Base-by-base conservation (phyloP, 345 rosid species). In the Gossypium longicalyx region DNA sequence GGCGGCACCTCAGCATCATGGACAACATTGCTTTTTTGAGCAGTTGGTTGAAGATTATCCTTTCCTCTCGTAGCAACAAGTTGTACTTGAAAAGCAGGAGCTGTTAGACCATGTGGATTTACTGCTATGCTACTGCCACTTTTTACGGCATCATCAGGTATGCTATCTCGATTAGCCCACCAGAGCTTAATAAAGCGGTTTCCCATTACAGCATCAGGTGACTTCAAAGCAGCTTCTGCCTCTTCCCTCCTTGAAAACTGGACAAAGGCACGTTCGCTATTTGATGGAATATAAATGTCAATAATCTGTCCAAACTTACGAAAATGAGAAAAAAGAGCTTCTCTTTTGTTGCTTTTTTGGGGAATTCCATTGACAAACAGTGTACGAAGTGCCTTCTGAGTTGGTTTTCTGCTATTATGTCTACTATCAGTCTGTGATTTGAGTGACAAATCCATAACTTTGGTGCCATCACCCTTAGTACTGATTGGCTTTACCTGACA, bases 151-250 rank as follows among this genome's bases (percentile, higher is more conserved):
- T 83, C 90, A 84, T 87, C 92, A 56, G 83, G 87, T 74, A 91
- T 81, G 79, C 82, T 91, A 84, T 95, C 99, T 45, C 99, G 90
- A 81, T 95, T 95, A 67, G 99, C 99, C 99, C 99, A 95, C 91
- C 91, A 90, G 64, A 95, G 87, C 82, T 88, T 95, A 85, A 95
- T 90, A 83, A 93, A 95, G 64, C 98, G 98, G 81, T 95, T 93
- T 58, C 99, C 99, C 99, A 95, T 95, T 60, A 95, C 97, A 80
- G 99, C 99, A 89, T 95, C 99, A 78, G 98, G 99, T 70, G 99
- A 87, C 81, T 76, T 84, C 60, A 95, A 84, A 78, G 99, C 99
- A 83, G 97, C 93, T 82, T 95, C 99, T 63, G 99, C 99, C 79
- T 91, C 97, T 82, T 95, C 98, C 73, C 94, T 90, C 77, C 81